Evolutionary conservation across 2,329 filamentous ascomycete species (phyloP).

Genomic region (Hypoxylon sp.): DNA sequence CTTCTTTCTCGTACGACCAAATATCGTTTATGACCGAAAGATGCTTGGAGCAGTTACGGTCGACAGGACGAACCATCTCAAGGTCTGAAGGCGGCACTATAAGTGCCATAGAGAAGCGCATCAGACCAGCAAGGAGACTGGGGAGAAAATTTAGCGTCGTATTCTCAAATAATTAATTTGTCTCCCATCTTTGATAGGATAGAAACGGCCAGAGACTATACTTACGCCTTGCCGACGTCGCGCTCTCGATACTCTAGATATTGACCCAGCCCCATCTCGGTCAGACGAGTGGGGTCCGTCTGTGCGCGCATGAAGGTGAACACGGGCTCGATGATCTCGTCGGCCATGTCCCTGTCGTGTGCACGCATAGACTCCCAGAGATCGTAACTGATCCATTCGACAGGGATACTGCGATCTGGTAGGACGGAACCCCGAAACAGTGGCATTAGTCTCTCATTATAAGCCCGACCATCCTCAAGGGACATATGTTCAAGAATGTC

Average conservation of each 20-base stretch:
- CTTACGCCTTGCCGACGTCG: constrained; percentile 58
- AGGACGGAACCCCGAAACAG: constrained; percentile 53
- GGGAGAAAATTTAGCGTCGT: constrained; percentile 4
- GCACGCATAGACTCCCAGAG: constrained; percentile 57
- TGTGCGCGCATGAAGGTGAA: constrained; percentile 59
- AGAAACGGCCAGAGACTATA: background rate
- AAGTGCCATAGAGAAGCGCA: constrained; percentile 56
- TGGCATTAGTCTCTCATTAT: constrained; percentile 58
- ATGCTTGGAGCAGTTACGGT: constrained; percentile 56
- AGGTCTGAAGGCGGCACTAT: constrained; percentile 49
- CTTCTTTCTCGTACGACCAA: constrained; percentile 58
- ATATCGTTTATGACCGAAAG: constrained; percentile 59
- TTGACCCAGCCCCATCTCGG: constrained; percentile 46
- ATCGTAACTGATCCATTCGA: constrained; percentile 57
- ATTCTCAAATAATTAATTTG: background rate
- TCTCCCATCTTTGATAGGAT: background rate
- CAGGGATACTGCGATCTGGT: constrained; percentile 54
- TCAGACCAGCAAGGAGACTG: constrained; percentile 53
- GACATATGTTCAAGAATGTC: constrained; percentile 61
- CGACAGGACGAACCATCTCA: constrained; percentile 44
- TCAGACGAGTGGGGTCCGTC: constrained; percentile 49
- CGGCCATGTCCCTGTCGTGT: constrained; percentile 52
- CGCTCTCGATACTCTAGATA: constrained; percentile 57
- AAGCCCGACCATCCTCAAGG: constrained; percentile 56
- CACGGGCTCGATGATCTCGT: constrained; percentile 55